phyloP scores from a whole-genome alignment of 108 stramenopile genomes.

The Cylindrotheca fusiformis region DNA sequence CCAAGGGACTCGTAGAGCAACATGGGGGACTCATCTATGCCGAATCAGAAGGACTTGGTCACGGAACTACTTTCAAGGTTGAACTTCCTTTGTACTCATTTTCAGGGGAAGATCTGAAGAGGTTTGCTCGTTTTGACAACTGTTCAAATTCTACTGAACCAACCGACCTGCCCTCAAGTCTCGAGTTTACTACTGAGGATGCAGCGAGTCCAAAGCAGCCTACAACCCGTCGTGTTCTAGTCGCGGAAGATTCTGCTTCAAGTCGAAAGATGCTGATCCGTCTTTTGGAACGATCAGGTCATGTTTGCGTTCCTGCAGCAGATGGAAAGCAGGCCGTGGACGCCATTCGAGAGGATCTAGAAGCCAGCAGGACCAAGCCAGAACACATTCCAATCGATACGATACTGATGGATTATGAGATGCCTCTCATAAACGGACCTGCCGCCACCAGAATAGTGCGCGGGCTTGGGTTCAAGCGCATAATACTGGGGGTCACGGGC shows the following conservation, averaged over 20 bases:
- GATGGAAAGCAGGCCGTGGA: slow-evolving; percentile 38
- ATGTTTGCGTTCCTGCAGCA: slow-evolving; percentile 29
- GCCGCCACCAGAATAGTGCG: slow-evolving; percentile 34
- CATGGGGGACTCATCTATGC: slow-evolving; percentile 47
- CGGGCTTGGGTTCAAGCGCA: slow-evolving; percentile 26
- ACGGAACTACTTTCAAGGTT: slow-evolving; percentile 47
- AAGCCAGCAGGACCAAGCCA: slow-evolving; percentile 2
- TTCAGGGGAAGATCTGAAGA: background rate
- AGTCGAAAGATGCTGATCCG: slow-evolving; percentile 43
- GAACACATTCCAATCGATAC: slow-evolving; percentile 17
- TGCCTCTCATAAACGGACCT: slow-evolving; percentile 46
- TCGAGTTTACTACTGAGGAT: too few relatives aligned
- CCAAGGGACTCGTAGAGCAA: slow-evolving; percentile 60
- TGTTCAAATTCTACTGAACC: too few relatives aligned
- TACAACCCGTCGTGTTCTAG: slow-evolving; percentile 10
- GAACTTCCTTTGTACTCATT: slow-evolving; percentile 41
- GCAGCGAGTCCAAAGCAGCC: background rate
- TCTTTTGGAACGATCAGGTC: slow-evolving; percentile 30
- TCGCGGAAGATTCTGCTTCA: slow-evolving; percentile 34
- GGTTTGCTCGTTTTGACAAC: too few relatives aligned
- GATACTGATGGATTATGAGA: slow-evolving; percentile 44
- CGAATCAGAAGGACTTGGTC: slow-evolving; percentile 43
- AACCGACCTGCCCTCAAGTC: too few relatives aligned
- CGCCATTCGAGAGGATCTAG: slow-evolving; percentile 10
- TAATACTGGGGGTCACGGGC: slow-evolving; percentile 46